Conservation (phyloP, 2,329 filamentous ascomycete genomes). For the Clonostachys sp. region DNA sequence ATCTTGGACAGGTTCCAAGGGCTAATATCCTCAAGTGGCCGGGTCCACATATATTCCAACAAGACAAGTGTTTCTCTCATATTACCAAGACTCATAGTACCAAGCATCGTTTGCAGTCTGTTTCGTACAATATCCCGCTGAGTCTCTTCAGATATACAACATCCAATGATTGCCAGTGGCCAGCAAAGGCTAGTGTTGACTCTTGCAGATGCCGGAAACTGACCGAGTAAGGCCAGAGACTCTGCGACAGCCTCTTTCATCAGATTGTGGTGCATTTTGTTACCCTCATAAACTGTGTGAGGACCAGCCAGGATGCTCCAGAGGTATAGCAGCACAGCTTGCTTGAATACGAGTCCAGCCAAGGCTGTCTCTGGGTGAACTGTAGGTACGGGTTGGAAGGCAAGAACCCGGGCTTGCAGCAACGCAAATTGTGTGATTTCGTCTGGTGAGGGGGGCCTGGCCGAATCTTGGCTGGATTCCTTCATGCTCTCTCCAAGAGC, state of each 20-base stretch:
- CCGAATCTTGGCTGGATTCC: too few relatives aligned
- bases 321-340: constrained; percentile 27
- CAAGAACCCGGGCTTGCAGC: constrained; percentile 22
- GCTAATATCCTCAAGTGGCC: constrained; percentile 8
- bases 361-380: constrained; percentile 21
- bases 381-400: constrained; percentile 21
- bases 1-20: constrained; percentile 30
- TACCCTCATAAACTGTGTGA: too few relatives aligned
- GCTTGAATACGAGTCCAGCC: constrained; percentile 26
- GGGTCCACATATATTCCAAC: constrained; percentile 26
- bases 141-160: constrained; percentile 14
- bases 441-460: constrained; percentile 14
- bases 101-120: constrained; percentile 14
- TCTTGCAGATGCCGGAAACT: constrained; percentile 8
- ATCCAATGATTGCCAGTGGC: constrained; percentile 15
- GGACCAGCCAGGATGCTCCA: not conserved
- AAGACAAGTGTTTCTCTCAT: constrained; percentile 24
- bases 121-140: constrained; percentile 20
- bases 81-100: constrained; percentile 25
- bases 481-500: constrained; percentile 4
- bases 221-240: constrained; percentile 8
- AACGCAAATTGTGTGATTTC: constrained; percentile 26
- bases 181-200: constrained; percentile 18
- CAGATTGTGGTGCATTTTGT: not conserved
- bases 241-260: constrained; percentile 4